Percentiles rank a stretch among this genome's conserved stretches.
These are phyloP conservation scores for Withania somnifera DNA, from an alignment of 305 asterid species.

Conservation along the genomic window DNA sequence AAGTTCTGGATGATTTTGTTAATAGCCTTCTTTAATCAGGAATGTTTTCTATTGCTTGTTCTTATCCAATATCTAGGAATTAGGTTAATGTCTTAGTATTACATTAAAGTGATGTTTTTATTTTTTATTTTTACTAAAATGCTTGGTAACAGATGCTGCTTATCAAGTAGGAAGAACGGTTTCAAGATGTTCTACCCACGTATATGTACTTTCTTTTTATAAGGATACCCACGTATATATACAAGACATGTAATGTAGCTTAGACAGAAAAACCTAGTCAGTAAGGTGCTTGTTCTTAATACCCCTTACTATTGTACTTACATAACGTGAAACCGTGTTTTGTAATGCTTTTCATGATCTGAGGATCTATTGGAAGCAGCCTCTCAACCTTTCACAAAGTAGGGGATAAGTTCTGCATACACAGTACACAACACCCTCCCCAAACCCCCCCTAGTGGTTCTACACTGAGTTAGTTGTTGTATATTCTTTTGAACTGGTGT, in stretches of 20 bases:
- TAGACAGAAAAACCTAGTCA: neutral
- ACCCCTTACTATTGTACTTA: neutral
- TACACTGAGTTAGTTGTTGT: neutral
- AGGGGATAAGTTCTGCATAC: too few relatives aligned
- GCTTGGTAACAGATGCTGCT: neutral
- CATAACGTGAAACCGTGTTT: neutral
- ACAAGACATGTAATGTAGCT: neutral
- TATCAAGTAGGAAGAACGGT: neutral
- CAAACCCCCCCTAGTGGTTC: neutral
- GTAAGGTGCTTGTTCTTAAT: neutral
- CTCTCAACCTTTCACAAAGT: neutral
- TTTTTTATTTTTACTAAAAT: neutral
- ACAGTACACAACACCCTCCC: too few relatives aligned
- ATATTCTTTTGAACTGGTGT: neutral
- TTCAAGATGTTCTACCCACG: neutral
- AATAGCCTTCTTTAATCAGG: neutral
- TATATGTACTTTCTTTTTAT: too few relatives aligned
- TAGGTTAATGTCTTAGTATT: neutral
- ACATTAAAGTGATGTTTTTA: neutral
- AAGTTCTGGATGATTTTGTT: neutral
- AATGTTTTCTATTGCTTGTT: neutral
- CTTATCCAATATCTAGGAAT: neutral
- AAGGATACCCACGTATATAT: neutral
- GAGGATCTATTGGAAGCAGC: neutral
- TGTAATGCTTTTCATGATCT: neutral